Conservation (phyloP, 192 early-diverging fungal species). For the Dispira parvispora region DNA sequence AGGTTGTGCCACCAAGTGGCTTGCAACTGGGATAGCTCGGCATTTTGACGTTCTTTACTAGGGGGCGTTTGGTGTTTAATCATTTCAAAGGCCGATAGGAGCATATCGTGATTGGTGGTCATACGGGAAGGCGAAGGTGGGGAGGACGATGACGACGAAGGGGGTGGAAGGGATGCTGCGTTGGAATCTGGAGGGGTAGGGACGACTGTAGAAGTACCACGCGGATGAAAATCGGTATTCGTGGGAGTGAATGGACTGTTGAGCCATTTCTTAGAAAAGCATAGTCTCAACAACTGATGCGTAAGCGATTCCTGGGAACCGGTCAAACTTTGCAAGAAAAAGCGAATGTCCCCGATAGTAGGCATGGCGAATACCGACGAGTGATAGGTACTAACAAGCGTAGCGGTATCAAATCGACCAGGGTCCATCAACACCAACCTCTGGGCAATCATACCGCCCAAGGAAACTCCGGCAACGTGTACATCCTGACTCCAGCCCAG, state of each 20-base stretch:
- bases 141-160: too few species aligned
- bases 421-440: slow-evolving; percentile 42
- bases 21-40: slow-evolving; percentile 27
- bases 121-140: too few species aligned
- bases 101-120: slow-evolving; percentile 3
- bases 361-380: slow-evolving; percentile 11
- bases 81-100: background rate
- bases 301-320: slow-evolving; percentile 1
- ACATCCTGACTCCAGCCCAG: slow-evolving; percentile 53
- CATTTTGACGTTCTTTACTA: slow-evolving; percentile 14
- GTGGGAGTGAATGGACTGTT: background rate
- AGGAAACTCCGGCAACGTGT: slow-evolving; percentile 64
- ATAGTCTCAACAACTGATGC: background rate
- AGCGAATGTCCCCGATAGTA: slow-evolving; percentile 8
- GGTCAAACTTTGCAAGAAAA: slow-evolving; percentile 7
- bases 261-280: slow-evolving; percentile 11
- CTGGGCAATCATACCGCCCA: slow-evolving; percentile 78
- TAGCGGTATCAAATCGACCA: slow-evolving; percentile 17
- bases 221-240: background rate
- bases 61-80: background rate
- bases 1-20: slow-evolving; percentile 26
- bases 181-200: too few species aligned
- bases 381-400: slow-evolving; percentile 10
- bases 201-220: too few species aligned
- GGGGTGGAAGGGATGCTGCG: too few species aligned